phyloP scores from a whole-genome alignment of 2,329 filamentous ascomycete genomes.

The Ascomycota sp. region DNA sequence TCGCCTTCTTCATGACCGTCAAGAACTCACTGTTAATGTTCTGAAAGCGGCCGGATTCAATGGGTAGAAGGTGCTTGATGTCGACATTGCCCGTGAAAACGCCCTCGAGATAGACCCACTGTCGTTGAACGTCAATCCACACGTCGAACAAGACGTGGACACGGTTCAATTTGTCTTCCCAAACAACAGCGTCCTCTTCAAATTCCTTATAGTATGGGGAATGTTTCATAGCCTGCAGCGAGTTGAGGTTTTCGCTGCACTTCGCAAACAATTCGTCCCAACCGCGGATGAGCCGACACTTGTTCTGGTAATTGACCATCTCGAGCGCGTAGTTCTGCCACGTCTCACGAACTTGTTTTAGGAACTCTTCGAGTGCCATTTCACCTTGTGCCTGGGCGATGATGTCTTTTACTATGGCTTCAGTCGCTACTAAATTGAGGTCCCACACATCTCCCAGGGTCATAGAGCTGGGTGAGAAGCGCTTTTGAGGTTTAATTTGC shows the following conservation, averaged over 20 bases:
- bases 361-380: conserved; percentile 93
- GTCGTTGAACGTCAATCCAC: conserved; percentile 99
- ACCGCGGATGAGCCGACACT: conserved; percentile 87
- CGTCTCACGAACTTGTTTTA: conserved; percentile 87
- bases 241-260: conserved; percentile 95
- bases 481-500: conserved; percentile 73
- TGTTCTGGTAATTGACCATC: conserved; percentile 92
- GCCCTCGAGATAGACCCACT: conserved; percentile 98
- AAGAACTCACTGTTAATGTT: conserved; percentile 99
- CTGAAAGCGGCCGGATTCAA: conserved; percentile 90
- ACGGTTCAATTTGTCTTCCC: conserved; percentile 96
- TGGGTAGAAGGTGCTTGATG: conserved; percentile 92
- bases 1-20: conserved; percentile 98
- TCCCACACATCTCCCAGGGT: conserved; percentile 99
- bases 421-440: conserved; percentile 71
- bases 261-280: conserved; percentile 98
- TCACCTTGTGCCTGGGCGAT: conserved; percentile 93
- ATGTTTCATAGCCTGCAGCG: conserved; percentile 93
- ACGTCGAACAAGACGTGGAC: conserved; percentile 97
- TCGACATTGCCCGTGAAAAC: conserved; percentile 98
- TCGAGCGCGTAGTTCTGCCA: conserved; percentile 94
- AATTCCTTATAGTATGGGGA: conserved; percentile 99
- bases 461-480: conserved; percentile 85
- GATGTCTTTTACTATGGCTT: conserved; percentile 75
- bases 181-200: conserved; percentile 85